Evolutionary conservation across 2,329 filamentous ascomycete species (phyloP), one percentile per base, ranked within the genome.

Genomic region (Ophiobolus disseminans): DNA sequence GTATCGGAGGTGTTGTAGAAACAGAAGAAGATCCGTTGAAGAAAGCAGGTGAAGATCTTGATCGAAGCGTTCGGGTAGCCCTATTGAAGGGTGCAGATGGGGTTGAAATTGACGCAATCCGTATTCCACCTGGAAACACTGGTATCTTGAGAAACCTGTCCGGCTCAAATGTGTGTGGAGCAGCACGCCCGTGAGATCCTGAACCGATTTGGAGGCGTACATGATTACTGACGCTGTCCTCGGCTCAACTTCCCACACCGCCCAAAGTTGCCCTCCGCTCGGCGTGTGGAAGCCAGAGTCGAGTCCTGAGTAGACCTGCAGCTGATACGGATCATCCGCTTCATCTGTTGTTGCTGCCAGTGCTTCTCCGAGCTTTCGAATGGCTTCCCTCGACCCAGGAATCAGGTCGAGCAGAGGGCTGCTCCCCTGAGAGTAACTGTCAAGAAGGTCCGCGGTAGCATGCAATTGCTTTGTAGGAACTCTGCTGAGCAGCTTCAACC

Each of bases 211-310:
- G 2, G 70, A 73, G 9, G 71, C 32, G 40, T 73, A 73, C n/a
- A 73, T 62, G 10, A 70, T 53, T 7, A 60, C 47, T 1, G 57
- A 53, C 25, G 60, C 64, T 5, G 67, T 66, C 23, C 64, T 54
- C 17, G 55, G 58, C 11, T 72, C 66, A 1, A 62, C 32, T 48
- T 73, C 70, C 58, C 63, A 72, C 10, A 73, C 62, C 13, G 66
- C 55, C 70, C 70, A 73, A 36, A 72, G 72, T 37, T 72, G 69
- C 13, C 55, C 57, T 7, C 63, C 65, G 13, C 49, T 50, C 4
- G 70, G 67, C 9, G 65, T 69, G 31, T 69, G 69, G 20, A 73
- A 73, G 0, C 70, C 70, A n/a, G 70, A 73, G 44, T 73, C 69
- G n/a, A 73, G 65, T 14, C 68, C 68, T 41, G 51, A 49, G 32